A percentile compares a stretch with the other conserved stretches of the same genome.
phyloP scores from a whole-genome alignment of 805 yeast species.

The Kazachstania africana region DNA sequence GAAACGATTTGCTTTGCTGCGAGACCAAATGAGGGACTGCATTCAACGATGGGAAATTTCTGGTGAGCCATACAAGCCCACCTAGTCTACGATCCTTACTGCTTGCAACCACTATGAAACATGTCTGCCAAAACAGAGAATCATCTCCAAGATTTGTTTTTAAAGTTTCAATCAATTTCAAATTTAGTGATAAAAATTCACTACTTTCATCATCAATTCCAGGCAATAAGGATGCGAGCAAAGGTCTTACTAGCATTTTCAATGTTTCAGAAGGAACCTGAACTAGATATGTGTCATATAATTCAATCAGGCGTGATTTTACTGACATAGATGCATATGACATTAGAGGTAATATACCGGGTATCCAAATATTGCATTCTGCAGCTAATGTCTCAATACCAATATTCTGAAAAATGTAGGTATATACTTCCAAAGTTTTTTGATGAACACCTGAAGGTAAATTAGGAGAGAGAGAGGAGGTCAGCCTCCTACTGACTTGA shows the following conservation, averaged over 20 bases:
- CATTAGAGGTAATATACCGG: slow-evolving; percentile 84
- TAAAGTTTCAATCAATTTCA: slow-evolving; percentile 50
- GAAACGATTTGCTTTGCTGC: slow-evolving; percentile 6
- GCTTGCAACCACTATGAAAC: slow-evolving; percentile 63
- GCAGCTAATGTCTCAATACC: slow-evolving; percentile 42
- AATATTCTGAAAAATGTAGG: slow-evolving; percentile 51
- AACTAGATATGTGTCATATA: slow-evolving; percentile 47
- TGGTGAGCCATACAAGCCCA: slow-evolving; percentile 61
- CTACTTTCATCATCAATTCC: slow-evolving; percentile 90
- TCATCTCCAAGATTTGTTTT: slow-evolving; percentile 49
- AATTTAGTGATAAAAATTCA: slow-evolving; percentile 57
- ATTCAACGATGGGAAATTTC: slow-evolving; percentile 49
- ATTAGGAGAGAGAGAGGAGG: slow-evolving; percentile 68
- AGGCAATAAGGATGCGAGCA: slow-evolving; percentile 64
- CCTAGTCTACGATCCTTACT: slow-evolving; percentile 77
- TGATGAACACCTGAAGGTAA: slow-evolving; percentile 95
- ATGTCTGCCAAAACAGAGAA: slow-evolving; percentile 74
- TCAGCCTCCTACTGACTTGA: slow-evolving; percentile 56
- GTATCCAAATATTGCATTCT: slow-evolving; percentile 70
- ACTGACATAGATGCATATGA: slow-evolving; percentile 83
- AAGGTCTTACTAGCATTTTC: slow-evolving; percentile 49
- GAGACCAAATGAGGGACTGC: slow-evolving; percentile 24
- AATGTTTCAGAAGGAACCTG: slow-evolving; percentile 38
- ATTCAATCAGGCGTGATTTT: slow-evolving; percentile 59
- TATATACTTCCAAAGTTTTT: slow-evolving; percentile 72